These are phyloP conservation scores for Fistulinella prunicolor DNA, from an alignment of 768 basidiomycete species.

Conservation along the genomic window DNA sequence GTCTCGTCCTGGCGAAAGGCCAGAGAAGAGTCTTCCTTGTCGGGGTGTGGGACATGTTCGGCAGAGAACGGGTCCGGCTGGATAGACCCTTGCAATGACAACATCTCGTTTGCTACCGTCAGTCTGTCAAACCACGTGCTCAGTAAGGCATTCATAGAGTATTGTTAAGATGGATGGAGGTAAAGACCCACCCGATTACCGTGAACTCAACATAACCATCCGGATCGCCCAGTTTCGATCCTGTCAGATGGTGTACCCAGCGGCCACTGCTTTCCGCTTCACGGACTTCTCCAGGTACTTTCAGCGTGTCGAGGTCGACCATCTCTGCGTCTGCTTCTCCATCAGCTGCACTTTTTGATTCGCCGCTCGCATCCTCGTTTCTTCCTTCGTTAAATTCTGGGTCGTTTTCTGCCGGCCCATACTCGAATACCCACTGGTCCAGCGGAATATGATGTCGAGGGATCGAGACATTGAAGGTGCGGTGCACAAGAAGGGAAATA, in stretches of 20 bases:
- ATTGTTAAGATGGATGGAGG: background rate
- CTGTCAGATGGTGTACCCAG: conserved; percentile 78
- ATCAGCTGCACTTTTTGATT: conserved; percentile 2
- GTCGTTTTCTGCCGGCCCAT: conserved; percentile 78
- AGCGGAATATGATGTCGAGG: conserved; percentile 86
- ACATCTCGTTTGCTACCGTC: conserved; percentile 90
- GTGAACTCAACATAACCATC: conserved; percentile 75
- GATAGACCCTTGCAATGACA: conserved; percentile 83
- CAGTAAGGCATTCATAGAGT: background rate
- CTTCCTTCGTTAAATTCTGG: conserved; percentile 57
- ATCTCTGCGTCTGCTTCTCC: conserved; percentile 12
- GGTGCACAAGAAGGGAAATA: conserved; percentile 82
- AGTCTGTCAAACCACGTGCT: conserved; percentile 45
- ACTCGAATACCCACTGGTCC: conserved; percentile 82
- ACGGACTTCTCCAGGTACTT: conserved; percentile 20
- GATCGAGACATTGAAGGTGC: conserved; percentile 94
- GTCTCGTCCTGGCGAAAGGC: conserved; percentile 8
- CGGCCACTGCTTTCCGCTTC: conserved; percentile 55
- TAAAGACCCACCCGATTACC: conserved; percentile 73
- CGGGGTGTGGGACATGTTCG: conserved; percentile 43
- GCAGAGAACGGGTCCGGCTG: conserved; percentile 73
- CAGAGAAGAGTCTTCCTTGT: conserved; percentile 6
- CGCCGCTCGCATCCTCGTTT: conserved; percentile 19
- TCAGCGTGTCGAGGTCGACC: background rate
- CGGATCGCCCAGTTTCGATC: conserved; percentile 62